phyloP scores from a whole-genome alignment of 106 monocot species.

The Cymbidium sinense region DNA sequence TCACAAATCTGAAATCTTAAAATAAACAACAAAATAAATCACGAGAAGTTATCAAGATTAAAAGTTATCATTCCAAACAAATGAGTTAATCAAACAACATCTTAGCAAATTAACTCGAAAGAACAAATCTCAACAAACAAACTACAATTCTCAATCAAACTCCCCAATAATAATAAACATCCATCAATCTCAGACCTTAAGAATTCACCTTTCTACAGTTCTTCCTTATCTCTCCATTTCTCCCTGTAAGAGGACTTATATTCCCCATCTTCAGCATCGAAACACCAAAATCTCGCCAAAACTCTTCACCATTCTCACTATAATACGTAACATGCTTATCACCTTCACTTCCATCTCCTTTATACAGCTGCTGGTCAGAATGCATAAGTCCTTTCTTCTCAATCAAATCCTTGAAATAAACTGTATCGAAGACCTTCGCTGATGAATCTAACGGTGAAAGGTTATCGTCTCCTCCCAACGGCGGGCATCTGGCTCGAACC shows the following conservation, averaged over 20 bases:
- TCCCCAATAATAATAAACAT: too few relatives aligned
- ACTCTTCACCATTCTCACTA: constrained; percentile 6
- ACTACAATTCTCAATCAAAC: too few relatives aligned
- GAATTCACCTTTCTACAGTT: constrained; percentile 18
- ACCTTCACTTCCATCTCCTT: constrained; percentile 17
- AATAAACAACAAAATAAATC: too few relatives aligned
- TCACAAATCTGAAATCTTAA: too few relatives aligned
- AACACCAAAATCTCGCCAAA: constrained; percentile 23
- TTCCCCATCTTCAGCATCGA: constrained; percentile 33
- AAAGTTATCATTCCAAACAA: too few relatives aligned
- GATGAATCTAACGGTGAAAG: constrained; percentile 14
- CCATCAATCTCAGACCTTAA: background rate
- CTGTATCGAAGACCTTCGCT: constrained; percentile 18
- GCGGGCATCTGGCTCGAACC: constrained; percentile 14
- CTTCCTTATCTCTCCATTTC: constrained; percentile 13
- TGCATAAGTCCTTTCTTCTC: constrained; percentile 21
- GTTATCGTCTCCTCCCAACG: constrained; percentile 5
- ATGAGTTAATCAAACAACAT: too few relatives aligned
- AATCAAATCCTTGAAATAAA: constrained; percentile 21
- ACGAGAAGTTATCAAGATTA: too few relatives aligned
- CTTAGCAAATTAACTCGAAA: too few relatives aligned
- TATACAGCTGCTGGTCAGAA: constrained; percentile 35
- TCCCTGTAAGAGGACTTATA: constrained; percentile 15
- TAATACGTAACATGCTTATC: constrained; percentile 23
- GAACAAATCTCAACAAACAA: too few relatives aligned